phyloP scores from a whole-genome alignment of 371 early-diverging fungal species.

The Dichotomocladium elegans region DNA sequence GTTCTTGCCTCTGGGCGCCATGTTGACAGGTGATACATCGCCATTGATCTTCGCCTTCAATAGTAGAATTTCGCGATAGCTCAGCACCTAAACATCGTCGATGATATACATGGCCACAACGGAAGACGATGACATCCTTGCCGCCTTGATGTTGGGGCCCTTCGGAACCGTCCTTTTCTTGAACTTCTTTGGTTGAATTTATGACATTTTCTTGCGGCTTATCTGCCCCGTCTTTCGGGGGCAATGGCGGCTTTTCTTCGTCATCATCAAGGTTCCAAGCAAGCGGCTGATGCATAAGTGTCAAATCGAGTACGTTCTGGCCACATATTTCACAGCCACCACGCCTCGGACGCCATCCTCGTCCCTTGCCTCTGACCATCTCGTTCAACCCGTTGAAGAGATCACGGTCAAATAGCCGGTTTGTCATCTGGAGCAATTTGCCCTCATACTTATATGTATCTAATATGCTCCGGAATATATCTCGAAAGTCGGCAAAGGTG shows the following conservation, averaged over 20 bases:
- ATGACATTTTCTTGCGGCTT: neutral
- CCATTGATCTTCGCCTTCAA: neutral
- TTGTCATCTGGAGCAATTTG: slow-evolving; percentile 69
- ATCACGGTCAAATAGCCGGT: slow-evolving; percentile 65
- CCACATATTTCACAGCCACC: slow-evolving; percentile 59
- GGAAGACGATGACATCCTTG: slow-evolving; percentile 46
- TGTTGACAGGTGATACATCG: slow-evolving; percentile 4
- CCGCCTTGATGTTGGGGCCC: neutral
- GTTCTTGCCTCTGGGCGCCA: neutral
- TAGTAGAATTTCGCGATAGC: neutral
- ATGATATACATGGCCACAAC: slow-evolving; percentile 62
- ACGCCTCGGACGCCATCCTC: slow-evolving; percentile 63
- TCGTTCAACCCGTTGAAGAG: slow-evolving; percentile 55
- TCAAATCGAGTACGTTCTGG: slow-evolving; percentile 44
- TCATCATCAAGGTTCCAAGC: slow-evolving; percentile 27
- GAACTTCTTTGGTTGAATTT: too few species aligned
- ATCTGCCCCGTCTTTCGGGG: neutral
- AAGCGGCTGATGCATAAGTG: slow-evolving; percentile 28
- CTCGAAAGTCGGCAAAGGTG: slow-evolving; percentile 71
- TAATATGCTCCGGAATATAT: slow-evolving; percentile 71
- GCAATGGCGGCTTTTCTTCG: neutral
- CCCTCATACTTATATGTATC: slow-evolving; percentile 76
- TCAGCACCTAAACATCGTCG: slow-evolving; percentile 44
- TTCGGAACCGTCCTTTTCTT: neutral
- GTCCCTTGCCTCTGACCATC: slow-evolving; percentile 50